A percentile compares a stretch with the other conserved stretches of the same genome.
These are phyloP conservation scores for Acanthamoeba lenticulata DNA, from an alignment of 208 protist genomes.

Conservation along the genomic window DNA sequence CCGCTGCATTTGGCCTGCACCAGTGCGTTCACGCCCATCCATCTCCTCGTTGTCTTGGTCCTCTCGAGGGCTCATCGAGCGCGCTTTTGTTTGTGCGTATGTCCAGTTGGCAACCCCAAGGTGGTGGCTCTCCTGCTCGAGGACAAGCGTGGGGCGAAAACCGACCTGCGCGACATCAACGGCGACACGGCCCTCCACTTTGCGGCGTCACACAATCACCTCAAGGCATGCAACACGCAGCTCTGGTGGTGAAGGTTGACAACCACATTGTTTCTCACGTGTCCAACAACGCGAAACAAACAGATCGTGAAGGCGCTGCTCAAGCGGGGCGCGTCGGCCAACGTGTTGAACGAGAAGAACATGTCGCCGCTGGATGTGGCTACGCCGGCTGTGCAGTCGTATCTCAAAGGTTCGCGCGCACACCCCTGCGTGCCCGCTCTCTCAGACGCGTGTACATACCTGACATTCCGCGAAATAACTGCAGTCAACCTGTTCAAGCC, in stretches of 20 bases:
- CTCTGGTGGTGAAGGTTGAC: too few relatives aligned
- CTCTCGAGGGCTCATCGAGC: neutral
- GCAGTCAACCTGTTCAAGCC: conserved; percentile 45
- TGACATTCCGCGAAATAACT: too few relatives aligned
- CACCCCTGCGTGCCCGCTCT: too few relatives aligned
- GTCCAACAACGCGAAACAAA: neutral
- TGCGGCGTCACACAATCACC: conserved; percentile 61
- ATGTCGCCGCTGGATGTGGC: conserved; percentile 38
- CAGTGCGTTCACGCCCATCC: neutral
- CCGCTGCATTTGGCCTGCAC: conserved; percentile 31
- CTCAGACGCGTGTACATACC: too few relatives aligned
- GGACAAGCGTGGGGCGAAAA: neutral
- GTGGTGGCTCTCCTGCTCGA: conserved; percentile 12
- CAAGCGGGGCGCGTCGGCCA: conserved; percentile 1
- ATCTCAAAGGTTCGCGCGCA: conserved; percentile 3
- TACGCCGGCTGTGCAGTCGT: conserved; percentile 14
- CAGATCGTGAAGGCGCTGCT: conserved; percentile 50
- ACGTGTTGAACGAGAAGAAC: conserved; percentile 23
- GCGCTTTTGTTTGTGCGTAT: neutral
- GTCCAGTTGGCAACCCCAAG: conserved; percentile 16
- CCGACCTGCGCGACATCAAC: conserved; percentile 7
- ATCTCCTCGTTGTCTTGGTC: neutral
- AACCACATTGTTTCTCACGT: neutral
- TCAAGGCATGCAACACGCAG: too few relatives aligned
- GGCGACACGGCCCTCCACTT: conserved; percentile 63